Base-by-base conservation (phyloP, 2,329 filamentous ascomycete species). In the Tolypocladium cylindrosporum region DNA sequence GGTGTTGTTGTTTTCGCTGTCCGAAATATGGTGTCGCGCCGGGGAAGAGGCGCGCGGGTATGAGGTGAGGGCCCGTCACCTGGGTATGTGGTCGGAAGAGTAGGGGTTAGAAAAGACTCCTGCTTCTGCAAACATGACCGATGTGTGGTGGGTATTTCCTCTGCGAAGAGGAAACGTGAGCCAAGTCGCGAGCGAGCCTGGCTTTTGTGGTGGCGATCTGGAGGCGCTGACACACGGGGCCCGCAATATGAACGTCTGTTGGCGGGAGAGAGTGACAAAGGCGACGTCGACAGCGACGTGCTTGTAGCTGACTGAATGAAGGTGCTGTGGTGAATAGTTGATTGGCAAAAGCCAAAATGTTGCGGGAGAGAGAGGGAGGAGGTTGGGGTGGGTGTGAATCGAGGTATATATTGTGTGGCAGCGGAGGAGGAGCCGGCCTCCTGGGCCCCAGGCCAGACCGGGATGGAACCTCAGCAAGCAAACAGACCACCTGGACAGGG, bases 21-120 rank as follows among this genome's bases (percentile, higher is more conserved):
- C 31, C 48, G 8, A n/a, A n/a, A 21, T 37, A 19, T 27, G 10
- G 19, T 10, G 27, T 41, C 34, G 56, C 51, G 55, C 45, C 57
- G 61, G 61, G 55, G 61, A 61, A 63, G 63, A 61, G 42, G 48
- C 72, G 70, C 75, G 53, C 24, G 72, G 76, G 75, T 77, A 72
- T 73, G 71, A 70, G 72, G 73, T 72, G 72, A 76, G 69, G 40
- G 71, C 75, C 74, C 72, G 79, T 83, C 81, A 83, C 80, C 81
- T 81, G 77, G 79, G 78, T 81, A 80, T 82, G 76, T 79, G 77
- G 75, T 82, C 79, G 79, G 79, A 78, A 70, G 78, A 78, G 77
- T 77, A 79, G 77, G 76, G 78, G 73, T 77, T 79, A 71, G 74
- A 76, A 72, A 72, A 74, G 68, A 74, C 74, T 78, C 74, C 78